A percentile compares a stretch with the other conserved stretches of the same genome.
phyloP scores from a whole-genome alignment of 495 filamentous ascomycete species.

The Penicillium paxilli region DNA sequence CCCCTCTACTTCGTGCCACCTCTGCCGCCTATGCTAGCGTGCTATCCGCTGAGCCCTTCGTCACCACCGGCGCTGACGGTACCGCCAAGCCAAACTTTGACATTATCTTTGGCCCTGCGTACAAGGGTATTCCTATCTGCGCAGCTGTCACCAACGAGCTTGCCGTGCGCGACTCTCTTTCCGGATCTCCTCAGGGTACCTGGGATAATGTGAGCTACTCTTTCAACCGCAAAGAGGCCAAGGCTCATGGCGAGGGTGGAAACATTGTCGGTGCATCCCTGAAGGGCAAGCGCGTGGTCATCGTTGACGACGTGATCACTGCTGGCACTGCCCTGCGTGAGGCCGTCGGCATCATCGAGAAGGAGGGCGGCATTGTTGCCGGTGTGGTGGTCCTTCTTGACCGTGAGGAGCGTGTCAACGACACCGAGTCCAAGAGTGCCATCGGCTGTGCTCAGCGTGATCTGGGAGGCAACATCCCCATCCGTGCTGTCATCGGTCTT shows the following conservation, averaged over 20 bases:
- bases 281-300: constrained; percentile 78
- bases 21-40: constrained; percentile 77
- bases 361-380: constrained; percentile 76
- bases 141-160: constrained; percentile 69
- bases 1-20: constrained; percentile 69
- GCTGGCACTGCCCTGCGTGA: constrained; percentile 92
- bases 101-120: constrained; percentile 72
- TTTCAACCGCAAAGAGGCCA: constrained; percentile 94
- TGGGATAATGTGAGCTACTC: constrained; percentile 66
- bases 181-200: constrained; percentile 27
- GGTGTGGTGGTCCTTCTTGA: constrained; percentile 89
- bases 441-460: constrained; percentile 80
- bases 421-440: constrained; percentile 58
- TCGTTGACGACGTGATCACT: constrained; percentile 95
- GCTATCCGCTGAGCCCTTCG: constrained; percentile 51
- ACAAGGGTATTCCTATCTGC: constrained; percentile 94
- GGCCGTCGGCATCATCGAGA: constrained; percentile 78
- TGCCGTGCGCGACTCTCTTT: constrained; percentile 55
- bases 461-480: constrained; percentile 45
- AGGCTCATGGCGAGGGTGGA: constrained; percentile 92
- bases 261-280: constrained; percentile 84
- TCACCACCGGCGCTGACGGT: constrained; percentile 35
- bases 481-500: constrained; percentile 54
- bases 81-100: constrained; percentile 35
- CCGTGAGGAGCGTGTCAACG: constrained; percentile 76